Percentiles rank a stretch among this genome's conserved stretches.
These are phyloP conservation scores for Triticum turgidum DNA, from an alignment of 176 grass and related monocot genomes.

Conservation along the genomic window DNA sequence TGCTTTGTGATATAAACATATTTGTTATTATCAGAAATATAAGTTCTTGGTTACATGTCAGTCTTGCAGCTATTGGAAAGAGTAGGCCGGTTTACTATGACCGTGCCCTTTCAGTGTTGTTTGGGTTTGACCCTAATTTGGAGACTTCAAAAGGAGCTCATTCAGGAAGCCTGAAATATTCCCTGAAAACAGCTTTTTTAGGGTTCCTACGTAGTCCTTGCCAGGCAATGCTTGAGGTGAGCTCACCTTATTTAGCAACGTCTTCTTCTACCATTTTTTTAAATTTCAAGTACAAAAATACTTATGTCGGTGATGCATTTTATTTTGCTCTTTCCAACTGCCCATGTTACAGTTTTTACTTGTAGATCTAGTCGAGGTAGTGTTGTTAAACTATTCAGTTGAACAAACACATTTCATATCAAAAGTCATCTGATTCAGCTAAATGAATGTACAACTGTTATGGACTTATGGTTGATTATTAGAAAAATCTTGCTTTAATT, in stretches of 20 bases:
- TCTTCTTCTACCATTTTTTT: background rate
- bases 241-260: background rate
- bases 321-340: constrained; percentile 1
- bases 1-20: constrained; percentile 13
- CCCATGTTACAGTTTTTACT: background rate
- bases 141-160: constrained; percentile 58
- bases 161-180: constrained; percentile 76
- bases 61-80: constrained; percentile 92
- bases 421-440: background rate
- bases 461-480: background rate
- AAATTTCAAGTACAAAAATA: background rate
- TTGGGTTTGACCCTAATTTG: constrained; percentile 74
- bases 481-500: constrained; percentile 14
- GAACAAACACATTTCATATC: constrained; percentile 10
- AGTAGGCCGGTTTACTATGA: constrained; percentile 67
- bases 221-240: constrained; percentile 77
- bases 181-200: constrained; percentile 67
- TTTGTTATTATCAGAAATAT: constrained; percentile 21
- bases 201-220: constrained; percentile 82
- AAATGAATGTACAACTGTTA: background rate
- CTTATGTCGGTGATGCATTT: background rate
- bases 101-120: constrained; percentile 53
- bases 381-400: constrained; percentile 11
- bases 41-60: constrained; percentile 46
- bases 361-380: constrained; percentile 14